Evolutionary conservation across 306 rosid species (phyloP).

Genomic region (Hylodesmum podocarpum): DNA sequence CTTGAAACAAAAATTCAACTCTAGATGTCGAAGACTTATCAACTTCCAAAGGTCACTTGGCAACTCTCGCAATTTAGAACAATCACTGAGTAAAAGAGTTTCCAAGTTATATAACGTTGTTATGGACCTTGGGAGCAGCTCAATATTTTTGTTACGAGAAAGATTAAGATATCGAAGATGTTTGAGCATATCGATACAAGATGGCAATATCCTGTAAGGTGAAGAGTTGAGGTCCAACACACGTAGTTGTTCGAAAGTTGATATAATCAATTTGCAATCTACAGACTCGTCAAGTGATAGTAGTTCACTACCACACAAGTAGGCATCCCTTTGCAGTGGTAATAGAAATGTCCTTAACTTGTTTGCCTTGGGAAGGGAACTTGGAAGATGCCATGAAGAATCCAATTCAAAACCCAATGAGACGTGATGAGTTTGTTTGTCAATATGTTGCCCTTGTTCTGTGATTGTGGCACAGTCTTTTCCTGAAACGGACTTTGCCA

Average conservation of each 20-base stretch:
- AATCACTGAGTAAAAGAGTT: not conserved
- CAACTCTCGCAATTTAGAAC: not conserved
- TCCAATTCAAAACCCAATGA: too few species aligned
- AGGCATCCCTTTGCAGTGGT: too few species aligned
- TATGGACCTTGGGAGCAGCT: not conserved
- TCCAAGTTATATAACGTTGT: not conserved
- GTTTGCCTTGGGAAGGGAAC: too few species aligned
- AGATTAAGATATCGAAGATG: not conserved
- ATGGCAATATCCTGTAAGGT: not conserved
- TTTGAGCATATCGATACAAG: not conserved
- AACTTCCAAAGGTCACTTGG: not conserved
- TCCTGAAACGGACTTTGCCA: too few species aligned
- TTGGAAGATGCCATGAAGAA: too few species aligned
- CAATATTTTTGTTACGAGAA: not conserved
- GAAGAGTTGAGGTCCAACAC: not conserved
- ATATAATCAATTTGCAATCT: too few species aligned
- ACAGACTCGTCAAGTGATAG: not conserved
- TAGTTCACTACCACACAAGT: too few species aligned
- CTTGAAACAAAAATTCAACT: rapidly evolving
- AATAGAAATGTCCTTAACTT: too few species aligned
- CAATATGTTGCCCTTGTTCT: too few species aligned
- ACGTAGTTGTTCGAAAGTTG: not conserved
- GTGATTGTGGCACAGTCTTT: too few species aligned
- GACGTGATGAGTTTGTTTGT: too few species aligned
- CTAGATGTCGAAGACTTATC: slow-evolving; percentile 11